Evolutionary conservation across 176 grass and related monocot genomes (phyloP), one percentile per base, ranked within the genome.

Genomic region (Rhipidocladum racemiflorum): DNA sequence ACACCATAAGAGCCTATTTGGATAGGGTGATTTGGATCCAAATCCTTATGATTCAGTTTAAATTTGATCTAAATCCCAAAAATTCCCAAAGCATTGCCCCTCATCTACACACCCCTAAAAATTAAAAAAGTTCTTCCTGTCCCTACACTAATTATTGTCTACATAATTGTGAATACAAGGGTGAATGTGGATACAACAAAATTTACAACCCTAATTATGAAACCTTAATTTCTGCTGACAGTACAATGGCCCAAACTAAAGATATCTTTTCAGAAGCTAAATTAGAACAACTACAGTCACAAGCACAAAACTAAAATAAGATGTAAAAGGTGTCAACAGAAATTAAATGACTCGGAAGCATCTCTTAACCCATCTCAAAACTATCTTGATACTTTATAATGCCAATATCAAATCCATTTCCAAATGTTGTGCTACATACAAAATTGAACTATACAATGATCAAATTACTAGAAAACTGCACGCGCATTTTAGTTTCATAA

Each of bases 331-430:
- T 42, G 20, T 57, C 38, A 75, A 53, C 18, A 75, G 50, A 38
- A 38, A 85, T 13, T 18, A 74, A 65, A 74, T 39, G 18, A 11
- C 16, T 68, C 49, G 17, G 20, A 60, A 59, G 23, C 83, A 85
- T 4, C 28, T 64, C 17, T 48, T 20, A 48, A 61, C 29, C 10
- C 5, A 63, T 40, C 43, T 16, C 15, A 32, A 46, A 70, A 81
- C 24, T 68, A 80, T 18, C 13, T 20, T 57, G 23, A 70, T 11
- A 40, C 24, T 69, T 4, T 30, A 44, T 70, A 69, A 17, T 57
- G 48, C 2, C 56, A 57, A 42, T 54, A 39, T 39, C 63, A 39
- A 40, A 67, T 68, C 18, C 11, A 59, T 57, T 23, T 30, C 43
- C 43, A 48, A 17, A 32, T 68, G 18, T 42, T 76, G 61, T 7